These are phyloP conservation scores for Cladosporium colombiae DNA, from an alignment of 2,329 filamentous ascomycete genomes.

Conservation along the genomic window DNA sequence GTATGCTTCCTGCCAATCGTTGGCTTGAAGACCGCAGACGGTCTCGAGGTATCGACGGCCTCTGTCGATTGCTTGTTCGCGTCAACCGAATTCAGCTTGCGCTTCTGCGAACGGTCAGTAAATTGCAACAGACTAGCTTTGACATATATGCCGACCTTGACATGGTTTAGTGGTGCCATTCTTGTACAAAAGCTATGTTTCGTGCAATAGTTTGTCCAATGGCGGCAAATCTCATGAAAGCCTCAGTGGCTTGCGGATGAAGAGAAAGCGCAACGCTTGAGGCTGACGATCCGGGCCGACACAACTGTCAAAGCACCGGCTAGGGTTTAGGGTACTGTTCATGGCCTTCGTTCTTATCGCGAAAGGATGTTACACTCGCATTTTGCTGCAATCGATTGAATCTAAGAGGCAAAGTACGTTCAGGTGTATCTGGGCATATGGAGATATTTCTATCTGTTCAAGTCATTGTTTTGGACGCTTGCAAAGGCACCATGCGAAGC, in stretches of 20 bases:
- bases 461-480: neutral
- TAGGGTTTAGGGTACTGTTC: neutral
- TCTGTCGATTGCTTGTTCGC: neutral
- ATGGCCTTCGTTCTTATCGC: neutral
- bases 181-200: neutral
- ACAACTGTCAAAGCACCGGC: neutral
- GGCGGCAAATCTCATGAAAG: neutral
- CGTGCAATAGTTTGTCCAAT: neutral
- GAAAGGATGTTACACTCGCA: neutral
- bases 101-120: slow-evolving; percentile 6
- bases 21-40: slow-evolving; percentile 68
- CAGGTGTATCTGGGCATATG: neutral
- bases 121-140: neutral
- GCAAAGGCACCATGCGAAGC: neutral
- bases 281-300: neutral
- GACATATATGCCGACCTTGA: neutral
- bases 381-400: neutral
- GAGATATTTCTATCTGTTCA: neutral
- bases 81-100: slow-evolving; percentile 11
- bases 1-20: slow-evolving; percentile 68
- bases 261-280: neutral
- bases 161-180: neutral
- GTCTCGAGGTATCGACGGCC: slow-evolving; percentile 61
- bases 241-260: neutral
- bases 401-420: neutral